Conservation (phyloP, 331 rosid species). For the Cydonia oblonga region DNA sequence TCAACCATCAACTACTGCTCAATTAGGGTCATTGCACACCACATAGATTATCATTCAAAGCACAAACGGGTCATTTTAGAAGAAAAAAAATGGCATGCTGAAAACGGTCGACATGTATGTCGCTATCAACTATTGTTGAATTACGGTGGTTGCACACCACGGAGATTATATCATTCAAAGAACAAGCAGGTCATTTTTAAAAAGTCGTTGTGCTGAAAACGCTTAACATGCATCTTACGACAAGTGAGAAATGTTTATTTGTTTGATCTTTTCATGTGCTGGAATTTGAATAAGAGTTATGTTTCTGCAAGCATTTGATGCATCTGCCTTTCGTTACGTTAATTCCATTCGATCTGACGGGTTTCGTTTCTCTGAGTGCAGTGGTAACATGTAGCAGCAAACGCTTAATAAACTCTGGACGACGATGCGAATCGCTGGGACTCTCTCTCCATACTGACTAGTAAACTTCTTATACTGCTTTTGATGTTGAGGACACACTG, state of each 20-base stretch:
- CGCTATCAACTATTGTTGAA: neutral
- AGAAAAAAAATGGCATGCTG: neutral
- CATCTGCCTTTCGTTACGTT: neutral
- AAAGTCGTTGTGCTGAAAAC: neutral
- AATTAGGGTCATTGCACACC: neutral
- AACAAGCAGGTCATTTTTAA: neutral
- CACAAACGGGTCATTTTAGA: neutral
- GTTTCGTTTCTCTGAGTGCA: neutral
- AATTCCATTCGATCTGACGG: neutral
- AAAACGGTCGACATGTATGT: neutral
- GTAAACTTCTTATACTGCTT: neutral
- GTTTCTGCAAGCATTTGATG: neutral
- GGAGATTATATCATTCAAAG: neutral
- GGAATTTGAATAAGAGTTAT: neutral
- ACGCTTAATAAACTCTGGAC: neutral
- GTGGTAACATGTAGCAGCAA: neutral
- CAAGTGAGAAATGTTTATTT: neutral
- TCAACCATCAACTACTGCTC: neutral
- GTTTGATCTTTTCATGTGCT: neutral
- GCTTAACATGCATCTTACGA: neutral
- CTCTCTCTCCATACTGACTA: neutral
- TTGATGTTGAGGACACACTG: neutral
- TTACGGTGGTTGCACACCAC: neutral
- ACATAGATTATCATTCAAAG: neutral
- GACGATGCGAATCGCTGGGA: neutral